phyloP scores from a whole-genome alignment of 805 yeast species.

The Dipodascus geniculatus region DNA sequence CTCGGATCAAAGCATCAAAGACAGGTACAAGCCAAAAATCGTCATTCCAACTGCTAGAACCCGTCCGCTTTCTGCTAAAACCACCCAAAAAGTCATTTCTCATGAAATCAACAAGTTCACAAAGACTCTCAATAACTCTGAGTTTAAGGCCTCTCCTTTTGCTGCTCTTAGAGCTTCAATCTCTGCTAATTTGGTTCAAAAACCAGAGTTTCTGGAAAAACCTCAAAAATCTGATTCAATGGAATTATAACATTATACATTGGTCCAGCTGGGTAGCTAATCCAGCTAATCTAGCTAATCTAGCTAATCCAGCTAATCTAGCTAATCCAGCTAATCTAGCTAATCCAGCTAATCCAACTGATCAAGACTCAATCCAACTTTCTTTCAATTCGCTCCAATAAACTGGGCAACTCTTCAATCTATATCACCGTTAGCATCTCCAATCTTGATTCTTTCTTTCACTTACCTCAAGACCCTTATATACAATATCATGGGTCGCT shows the following conservation, averaged over 20 bases:
- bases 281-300: too few species aligned
- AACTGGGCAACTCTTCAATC: not conserved
- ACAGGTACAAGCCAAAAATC: conserved; percentile 3
- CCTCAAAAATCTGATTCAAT: not conserved
- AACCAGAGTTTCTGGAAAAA: conserved; percentile 10
- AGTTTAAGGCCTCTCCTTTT: conserved; percentile 17
- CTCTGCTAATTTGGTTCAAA: conserved; percentile 10
- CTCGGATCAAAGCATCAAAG: not conserved
- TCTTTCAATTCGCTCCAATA: not conserved
- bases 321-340: too few species aligned
- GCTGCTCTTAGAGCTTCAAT: conserved; percentile 14
- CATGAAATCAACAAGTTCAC: conserved; percentile 16
- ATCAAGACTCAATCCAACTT: not conserved
- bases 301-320: too few species aligned
- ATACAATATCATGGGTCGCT: conserved; percentile 74
- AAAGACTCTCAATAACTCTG: conserved; percentile 10
- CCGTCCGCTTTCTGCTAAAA: conserved; percentile 5
- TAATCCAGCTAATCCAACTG: too few species aligned
- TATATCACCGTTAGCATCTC: not conserved
- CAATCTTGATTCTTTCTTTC: not conserved
- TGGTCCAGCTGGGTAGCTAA: too few species aligned
- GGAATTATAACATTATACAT: not conserved
- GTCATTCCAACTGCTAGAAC: conserved; percentile 10
- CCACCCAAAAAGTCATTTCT: conserved; percentile 14
- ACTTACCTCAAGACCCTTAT: conserved; percentile 44